Percentiles rank a stretch among this genome's conserved stretches.
phyloP scores from a whole-genome alignment of 2,329 filamentous ascomycete species.

The Bisporella sp. region DNA sequence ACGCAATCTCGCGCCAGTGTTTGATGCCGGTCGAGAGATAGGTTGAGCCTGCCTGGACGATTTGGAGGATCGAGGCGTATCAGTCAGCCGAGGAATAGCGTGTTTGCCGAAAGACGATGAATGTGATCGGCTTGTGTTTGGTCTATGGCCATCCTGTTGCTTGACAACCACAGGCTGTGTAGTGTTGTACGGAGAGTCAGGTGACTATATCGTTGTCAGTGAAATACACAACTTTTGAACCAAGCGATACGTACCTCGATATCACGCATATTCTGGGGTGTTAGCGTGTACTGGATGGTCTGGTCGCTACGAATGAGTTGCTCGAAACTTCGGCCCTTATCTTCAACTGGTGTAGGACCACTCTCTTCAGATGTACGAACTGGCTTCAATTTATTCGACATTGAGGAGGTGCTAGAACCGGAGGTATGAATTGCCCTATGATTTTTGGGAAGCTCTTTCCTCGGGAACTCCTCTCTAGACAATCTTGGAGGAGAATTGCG shows the following conservation, averaged over 20 bases:
- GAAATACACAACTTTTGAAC: background rate
- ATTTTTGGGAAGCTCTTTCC: conserved; percentile 9
- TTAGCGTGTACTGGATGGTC: conserved; percentile 76
- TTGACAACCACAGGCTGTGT: conserved; percentile 5
- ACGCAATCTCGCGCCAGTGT: conserved; percentile 15
- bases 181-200: conserved; percentile 15
- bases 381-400: conserved; percentile 40
- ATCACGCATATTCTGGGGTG: conserved; percentile 71
- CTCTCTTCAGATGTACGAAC: conserved; percentile 54
- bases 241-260: conserved; percentile 52
- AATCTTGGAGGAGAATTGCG: conserved; percentile 13
- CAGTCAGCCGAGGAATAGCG: conserved; percentile 16
- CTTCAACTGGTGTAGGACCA: conserved; percentile 39
- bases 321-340: conserved; percentile 65
- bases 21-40: conserved; percentile 9
- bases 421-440: conserved; percentile 33
- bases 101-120: conserved; percentile 20
- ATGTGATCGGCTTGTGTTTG: conserved; percentile 18
- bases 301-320: conserved; percentile 75
- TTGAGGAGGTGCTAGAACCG: conserved; percentile 41
- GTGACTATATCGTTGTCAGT: background rate
- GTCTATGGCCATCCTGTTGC: conserved; percentile 10
- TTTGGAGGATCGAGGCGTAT: conserved; percentile 2
- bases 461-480: conserved; percentile 6
- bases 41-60: conserved; percentile 10